Evolutionary conservation across 2,329 filamentous ascomycete species (phyloP), one percentile per base, ranked within the genome.

Genomic region (Aspergillus sp.): DNA sequence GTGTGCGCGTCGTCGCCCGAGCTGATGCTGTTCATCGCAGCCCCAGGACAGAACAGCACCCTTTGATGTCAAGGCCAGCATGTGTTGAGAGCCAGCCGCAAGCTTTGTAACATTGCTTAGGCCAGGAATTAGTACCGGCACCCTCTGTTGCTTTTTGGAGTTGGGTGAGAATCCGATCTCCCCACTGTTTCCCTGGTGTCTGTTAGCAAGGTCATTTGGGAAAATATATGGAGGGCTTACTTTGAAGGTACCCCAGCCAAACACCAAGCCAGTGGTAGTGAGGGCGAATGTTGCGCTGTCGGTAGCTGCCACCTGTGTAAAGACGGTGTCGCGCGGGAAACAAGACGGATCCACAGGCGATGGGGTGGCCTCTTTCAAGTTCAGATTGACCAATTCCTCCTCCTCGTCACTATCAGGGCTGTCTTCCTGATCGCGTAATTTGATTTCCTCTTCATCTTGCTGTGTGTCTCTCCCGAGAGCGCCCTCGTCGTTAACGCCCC

Each of bases 401-500:
- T 52, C 49, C 9, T 43, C 52, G 12, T 33, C 31, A 19, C 8
- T n/a, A 17, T 39, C 41, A n/a, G 33, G 17, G 41, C 19, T 14
- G 4, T 43, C 35, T 7, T 19, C 23, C n/a, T 33, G 14, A 37
- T 21, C 33, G 19, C 69, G 72, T 17, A 83, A 84, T 50, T 86
- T 86, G 3, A 85, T 82, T 9, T 49, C 52, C 80, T 85, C 87
- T 11, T 77, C 78, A 4, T 57, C 55, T 17, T 62, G 48, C 44
- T 40, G 59, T 15, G 89, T 92, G 69, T 90, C 84, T 66, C 91
- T 83, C 45, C 90, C 91, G 19, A 95, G 82, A 6, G 90, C 88
- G 61, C 88, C 87, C 67, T 91, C 85, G 69, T 95, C 90, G 70
- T 95, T 95, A 64, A 93, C 90, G 53, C 91, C 91, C 90, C 90